These are phyloP conservation scores for Talaromyces verruculosus DNA, from an alignment of 2,329 filamentous ascomycete species.

Conservation along the genomic window DNA sequence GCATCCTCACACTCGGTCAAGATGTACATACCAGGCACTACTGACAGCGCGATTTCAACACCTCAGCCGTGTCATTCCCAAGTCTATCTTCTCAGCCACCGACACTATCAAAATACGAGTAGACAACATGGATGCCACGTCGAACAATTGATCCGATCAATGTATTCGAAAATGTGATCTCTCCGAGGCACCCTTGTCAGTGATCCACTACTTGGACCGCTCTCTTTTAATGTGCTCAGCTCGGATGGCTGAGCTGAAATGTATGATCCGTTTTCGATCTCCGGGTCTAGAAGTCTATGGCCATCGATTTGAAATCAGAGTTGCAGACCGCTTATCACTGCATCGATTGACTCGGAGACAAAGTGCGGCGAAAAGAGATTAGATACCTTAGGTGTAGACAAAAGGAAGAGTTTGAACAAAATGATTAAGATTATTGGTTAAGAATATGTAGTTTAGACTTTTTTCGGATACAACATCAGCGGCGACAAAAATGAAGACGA, in stretches of 20 bases:
- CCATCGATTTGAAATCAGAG: not conserved
- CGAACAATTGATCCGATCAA: not conserved
- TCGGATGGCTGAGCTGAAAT: not conserved
- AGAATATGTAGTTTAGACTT: slow-evolving; percentile 16
- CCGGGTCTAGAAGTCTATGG: not conserved
- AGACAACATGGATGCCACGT: not conserved
- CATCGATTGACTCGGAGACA: not conserved
- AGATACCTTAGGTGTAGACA: not conserved
- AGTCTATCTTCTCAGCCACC: too few species aligned
- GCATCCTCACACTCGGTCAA: not conserved
- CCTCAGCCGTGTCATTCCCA: too few species aligned
- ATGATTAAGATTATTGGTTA: slow-evolving; percentile 14
- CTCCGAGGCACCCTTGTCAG: not conserved
- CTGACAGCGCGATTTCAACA: too few species aligned
- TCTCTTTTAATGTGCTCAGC: not conserved
- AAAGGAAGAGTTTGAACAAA: not conserved
- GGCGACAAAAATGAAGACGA: slow-evolving; percentile 9
- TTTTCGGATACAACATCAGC: slow-evolving; percentile 13
- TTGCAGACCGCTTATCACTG: not conserved
- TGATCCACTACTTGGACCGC: not conserved
- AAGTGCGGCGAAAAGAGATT: too few species aligned
- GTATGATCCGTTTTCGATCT: not conserved
- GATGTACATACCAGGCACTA: too few species aligned
- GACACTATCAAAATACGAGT: too few species aligned
- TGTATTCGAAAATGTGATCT: slow-evolving; percentile 1